phyloP scores from a whole-genome alignment of 352 stramenopile genomes.

The Globisporangium viniferum region DNA sequence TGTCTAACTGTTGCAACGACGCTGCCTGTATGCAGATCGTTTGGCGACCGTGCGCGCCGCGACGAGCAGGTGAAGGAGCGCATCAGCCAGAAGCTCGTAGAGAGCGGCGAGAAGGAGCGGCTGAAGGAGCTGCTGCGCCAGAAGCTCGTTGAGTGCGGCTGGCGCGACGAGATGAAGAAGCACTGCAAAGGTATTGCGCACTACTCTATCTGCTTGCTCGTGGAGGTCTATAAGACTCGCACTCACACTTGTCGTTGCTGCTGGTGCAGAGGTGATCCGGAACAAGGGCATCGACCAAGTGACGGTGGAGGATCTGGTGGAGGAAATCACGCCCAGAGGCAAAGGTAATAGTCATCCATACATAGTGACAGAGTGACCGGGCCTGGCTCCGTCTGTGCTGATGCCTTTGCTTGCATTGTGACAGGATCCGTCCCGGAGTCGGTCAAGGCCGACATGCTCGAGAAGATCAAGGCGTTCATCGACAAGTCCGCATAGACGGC shows the following conservation, averaged over 20 bases:
- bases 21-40: slow-evolving; percentile 27
- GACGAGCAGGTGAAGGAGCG: slow-evolving; percentile 72
- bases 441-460: slow-evolving; percentile 88
- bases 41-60: slow-evolving; percentile 45
- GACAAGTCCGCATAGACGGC: slow-evolving; percentile 48
- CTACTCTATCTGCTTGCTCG: neutral
- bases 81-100: slow-evolving; percentile 87
- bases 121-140: slow-evolving; percentile 87
- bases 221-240: neutral
- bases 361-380: neutral
- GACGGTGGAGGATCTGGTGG: slow-evolving; percentile 92
- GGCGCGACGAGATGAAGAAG: slow-evolving; percentile 90
- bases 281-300: slow-evolving; percentile 94
- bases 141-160: slow-evolving; percentile 89
- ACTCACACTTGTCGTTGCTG: no score
- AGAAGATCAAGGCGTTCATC: slow-evolving; percentile 91
- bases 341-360: slow-evolving; percentile 34
- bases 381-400: slow-evolving; percentile 8
- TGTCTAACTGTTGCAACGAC: neutral
- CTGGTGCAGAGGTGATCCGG: slow-evolving; percentile 84
- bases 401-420: neutral
- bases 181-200: slow-evolving; percentile 73
- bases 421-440: slow-evolving; percentile 78
- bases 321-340: slow-evolving; percentile 89
- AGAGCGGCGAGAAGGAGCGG: slow-evolving; percentile 88